Evolutionary conservation across 768 basidiomycete genomes (phyloP).

Genomic region (Mycena belliarum): DNA sequence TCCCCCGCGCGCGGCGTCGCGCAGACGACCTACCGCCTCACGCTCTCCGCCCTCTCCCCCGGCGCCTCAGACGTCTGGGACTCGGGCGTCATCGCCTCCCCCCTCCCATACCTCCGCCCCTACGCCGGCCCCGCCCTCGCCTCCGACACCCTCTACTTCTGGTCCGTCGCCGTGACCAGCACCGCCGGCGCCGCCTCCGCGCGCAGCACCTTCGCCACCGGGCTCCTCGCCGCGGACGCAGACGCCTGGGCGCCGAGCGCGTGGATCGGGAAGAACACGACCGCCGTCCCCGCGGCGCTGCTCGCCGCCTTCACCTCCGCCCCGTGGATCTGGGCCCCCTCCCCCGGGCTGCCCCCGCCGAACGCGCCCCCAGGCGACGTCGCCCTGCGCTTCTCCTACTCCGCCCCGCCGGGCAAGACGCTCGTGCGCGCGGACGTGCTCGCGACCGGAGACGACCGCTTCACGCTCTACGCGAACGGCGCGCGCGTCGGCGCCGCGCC

Average conservation of each 20-base stretch:
- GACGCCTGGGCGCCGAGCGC: slow-evolving; percentile 28
- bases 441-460: slow-evolving; percentile 31
- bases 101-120: slow-evolving; percentile 7
- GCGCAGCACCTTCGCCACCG: slow-evolving; percentile 29
- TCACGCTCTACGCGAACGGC: slow-evolving; percentile 32
- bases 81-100: slow-evolving; percentile 2
- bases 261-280: slow-evolving; percentile 30
- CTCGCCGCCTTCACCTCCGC: slow-evolving; percentile 23
- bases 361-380: slow-evolving; percentile 16
- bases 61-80: background rate
- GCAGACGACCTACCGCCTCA: slow-evolving; percentile 1
- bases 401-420: slow-evolving; percentile 25
- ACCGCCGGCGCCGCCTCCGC: slow-evolving; percentile 20
- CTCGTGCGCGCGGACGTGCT: slow-evolving; percentile 25
- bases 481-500: slow-evolving; percentile 25
- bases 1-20: slow-evolving; percentile 25
- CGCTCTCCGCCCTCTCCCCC: background rate
- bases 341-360: slow-evolving; percentile 1
- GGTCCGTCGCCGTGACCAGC: slow-evolving; percentile 28
- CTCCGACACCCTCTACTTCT: slow-evolving; percentile 29
- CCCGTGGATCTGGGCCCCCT: slow-evolving; percentile 21
- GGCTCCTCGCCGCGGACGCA: slow-evolving; percentile 21
- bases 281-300: slow-evolving; percentile 22
- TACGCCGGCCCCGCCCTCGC: slow-evolving; percentile 28
- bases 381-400: slow-evolving; percentile 33